A percentile compares a stretch with the other conserved stretches of the same genome.
Evolutionary conservation across 805 yeast genomes (phyloP).

Genomic region (Lipomyces japonicus): DNA sequence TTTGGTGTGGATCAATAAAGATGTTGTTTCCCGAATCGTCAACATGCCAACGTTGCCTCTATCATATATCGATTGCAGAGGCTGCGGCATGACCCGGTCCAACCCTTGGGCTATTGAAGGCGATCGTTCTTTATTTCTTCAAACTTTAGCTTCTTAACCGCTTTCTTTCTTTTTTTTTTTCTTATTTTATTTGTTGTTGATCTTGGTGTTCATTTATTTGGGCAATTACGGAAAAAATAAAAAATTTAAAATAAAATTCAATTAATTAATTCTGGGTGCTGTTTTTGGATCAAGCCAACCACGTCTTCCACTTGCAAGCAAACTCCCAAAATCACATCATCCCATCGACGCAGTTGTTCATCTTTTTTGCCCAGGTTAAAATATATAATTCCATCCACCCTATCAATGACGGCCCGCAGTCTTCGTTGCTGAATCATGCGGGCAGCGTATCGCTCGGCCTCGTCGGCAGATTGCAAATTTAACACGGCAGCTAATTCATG

Average conservation of each 20-base stretch:
- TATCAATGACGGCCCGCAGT: constrained; percentile 35
- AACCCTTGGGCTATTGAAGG: constrained; percentile 26
- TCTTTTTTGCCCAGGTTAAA: constrained; percentile 7
- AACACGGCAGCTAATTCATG: constrained; percentile 32
- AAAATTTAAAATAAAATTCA: too few species aligned
- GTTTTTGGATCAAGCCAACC: constrained; percentile 19
- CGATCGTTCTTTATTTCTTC: background rate
- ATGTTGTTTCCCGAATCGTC: constrained; percentile 31
- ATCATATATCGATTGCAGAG: constrained; percentile 30
- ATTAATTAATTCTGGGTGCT: too few species aligned
- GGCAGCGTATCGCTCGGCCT: constrained; percentile 34
- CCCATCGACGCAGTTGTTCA: constrained; percentile 17
- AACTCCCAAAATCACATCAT: constrained; percentile 22
- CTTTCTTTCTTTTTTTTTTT: too few species aligned
- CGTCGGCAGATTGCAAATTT: constrained; percentile 26
- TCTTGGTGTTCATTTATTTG: too few species aligned
- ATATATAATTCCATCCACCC: constrained; percentile 31
- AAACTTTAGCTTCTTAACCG: too few species aligned
- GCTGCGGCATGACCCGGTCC: constrained; percentile 27
- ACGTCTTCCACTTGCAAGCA: constrained; percentile 30
- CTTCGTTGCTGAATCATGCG: constrained; percentile 36
- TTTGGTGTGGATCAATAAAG: constrained; percentile 49
- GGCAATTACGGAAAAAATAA: too few species aligned
- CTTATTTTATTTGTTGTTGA: too few species aligned
- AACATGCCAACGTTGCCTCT: constrained; percentile 38